These are phyloP conservation scores for Thelonectria discophora DNA, from an alignment of 2,329 filamentous ascomycete species.

Conservation along the genomic window DNA sequence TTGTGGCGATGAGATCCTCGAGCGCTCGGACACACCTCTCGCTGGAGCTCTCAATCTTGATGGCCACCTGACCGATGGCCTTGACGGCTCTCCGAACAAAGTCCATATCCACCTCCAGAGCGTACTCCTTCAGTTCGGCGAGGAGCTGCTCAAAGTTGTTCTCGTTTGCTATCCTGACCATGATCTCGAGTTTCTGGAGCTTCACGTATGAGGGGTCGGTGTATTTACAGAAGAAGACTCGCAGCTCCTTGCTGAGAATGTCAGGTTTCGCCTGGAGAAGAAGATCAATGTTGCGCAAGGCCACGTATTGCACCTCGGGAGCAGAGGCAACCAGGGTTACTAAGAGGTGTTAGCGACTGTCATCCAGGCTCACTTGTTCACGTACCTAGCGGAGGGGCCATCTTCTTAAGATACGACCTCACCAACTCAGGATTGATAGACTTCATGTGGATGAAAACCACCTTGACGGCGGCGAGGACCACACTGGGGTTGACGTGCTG, in stretches of 20 bases:
- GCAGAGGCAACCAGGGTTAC: slow-evolving; percentile 95
- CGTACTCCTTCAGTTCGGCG: slow-evolving; percentile 95
- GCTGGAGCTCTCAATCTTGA: slow-evolving; percentile 95
- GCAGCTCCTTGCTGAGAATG: slow-evolving; percentile 95
- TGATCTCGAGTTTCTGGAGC: slow-evolving; percentile 96
- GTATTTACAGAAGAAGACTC: slow-evolving; percentile 99
- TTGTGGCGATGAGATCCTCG: slow-evolving; percentile 93
- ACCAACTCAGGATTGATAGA: slow-evolving; percentile 79
- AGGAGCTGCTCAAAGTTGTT: slow-evolving; percentile 95
- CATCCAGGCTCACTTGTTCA: slow-evolving; percentile 14
- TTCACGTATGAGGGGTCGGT: slow-evolving; percentile 98
- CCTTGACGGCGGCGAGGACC: slow-evolving; percentile 96
- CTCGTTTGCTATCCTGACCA: slow-evolving; percentile 98
- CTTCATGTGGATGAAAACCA: slow-evolving; percentile 96
- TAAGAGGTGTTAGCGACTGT: slow-evolving; percentile 46
- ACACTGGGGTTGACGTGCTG: slow-evolving; percentile 98
- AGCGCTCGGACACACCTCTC: slow-evolving; percentile 96
- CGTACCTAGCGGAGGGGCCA: slow-evolving; percentile 92
- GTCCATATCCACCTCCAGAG: slow-evolving; percentile 98
- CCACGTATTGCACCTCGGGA: slow-evolving; percentile 97
- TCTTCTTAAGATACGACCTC: slow-evolving; percentile 93
- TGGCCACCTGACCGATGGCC: slow-evolving; percentile 96
- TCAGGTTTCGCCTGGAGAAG: slow-evolving; percentile 95
- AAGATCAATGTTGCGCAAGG: slow-evolving; percentile 93
- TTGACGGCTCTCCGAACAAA: slow-evolving; percentile 94